Evolutionary conservation across 805 yeast species (phyloP).

Genomic region (Huiozyma naganishii): DNA sequence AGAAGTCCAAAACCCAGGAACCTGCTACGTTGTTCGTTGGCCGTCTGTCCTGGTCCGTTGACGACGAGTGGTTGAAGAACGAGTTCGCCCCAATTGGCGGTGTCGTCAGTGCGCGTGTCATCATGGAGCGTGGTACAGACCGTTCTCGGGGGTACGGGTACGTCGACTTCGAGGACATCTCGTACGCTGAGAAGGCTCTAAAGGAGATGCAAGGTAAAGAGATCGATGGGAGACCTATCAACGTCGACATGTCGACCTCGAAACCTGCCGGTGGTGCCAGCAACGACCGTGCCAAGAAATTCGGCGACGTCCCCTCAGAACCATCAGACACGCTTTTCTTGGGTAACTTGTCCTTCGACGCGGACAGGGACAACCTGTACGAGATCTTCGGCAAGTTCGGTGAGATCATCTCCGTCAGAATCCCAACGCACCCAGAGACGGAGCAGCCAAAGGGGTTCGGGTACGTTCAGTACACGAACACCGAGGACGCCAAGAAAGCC

Average conservation of each 20-base stretch:
- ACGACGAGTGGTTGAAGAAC: constrained; percentile 83
- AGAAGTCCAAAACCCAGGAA: constrained; percentile 49
- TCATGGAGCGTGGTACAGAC: constrained; percentile 83
- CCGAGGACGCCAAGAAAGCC: constrained; percentile 88
- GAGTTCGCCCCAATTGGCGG: constrained; percentile 82
- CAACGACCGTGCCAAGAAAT: constrained; percentile 74
- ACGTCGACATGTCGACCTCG: constrained; percentile 82
- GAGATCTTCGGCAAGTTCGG: constrained; percentile 70
- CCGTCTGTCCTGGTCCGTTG: constrained; percentile 93
- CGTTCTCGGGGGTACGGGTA: constrained; percentile 96
- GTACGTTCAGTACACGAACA: constrained; percentile 79
- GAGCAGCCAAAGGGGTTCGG: constrained; percentile 99
- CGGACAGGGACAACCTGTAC: constrained; percentile 68
- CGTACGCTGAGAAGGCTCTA: constrained; percentile 78
- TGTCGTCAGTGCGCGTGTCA: constrained; percentile 81
- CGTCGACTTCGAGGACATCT: constrained; percentile 78
- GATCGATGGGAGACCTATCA: constrained; percentile 93
- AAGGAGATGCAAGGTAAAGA: constrained; percentile 82
- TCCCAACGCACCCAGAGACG: constrained; percentile 98
- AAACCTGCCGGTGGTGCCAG: constrained; percentile 52
- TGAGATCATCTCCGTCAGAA: constrained; percentile 75
- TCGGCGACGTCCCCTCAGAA: constrained; percentile 80
- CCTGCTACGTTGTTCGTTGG: constrained; percentile 92
- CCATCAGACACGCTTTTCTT: constrained; percentile 95
- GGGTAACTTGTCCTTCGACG: constrained; percentile 91